Conservation (phyloP, 495 filamentous ascomycete genomes). For the Penicillium dipodomyicola region DNA sequence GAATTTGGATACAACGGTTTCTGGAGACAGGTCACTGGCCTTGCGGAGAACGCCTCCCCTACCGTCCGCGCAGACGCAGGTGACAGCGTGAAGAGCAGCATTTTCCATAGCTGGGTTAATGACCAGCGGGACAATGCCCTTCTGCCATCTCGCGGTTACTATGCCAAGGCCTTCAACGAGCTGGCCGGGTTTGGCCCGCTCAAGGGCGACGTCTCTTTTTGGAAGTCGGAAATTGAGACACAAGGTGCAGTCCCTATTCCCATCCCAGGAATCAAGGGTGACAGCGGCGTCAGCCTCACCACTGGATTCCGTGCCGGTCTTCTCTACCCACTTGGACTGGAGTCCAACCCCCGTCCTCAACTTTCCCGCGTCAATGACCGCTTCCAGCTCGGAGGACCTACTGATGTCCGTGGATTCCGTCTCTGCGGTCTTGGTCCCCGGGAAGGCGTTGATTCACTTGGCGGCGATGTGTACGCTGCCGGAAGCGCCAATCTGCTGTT, state of each 20-base stretch:
- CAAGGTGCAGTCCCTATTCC: slow-evolving; percentile 70
- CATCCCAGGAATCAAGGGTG: slow-evolving; percentile 60
- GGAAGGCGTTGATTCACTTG: slow-evolving; percentile 79
- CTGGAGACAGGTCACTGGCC: slow-evolving; percentile 85
- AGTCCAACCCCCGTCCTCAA: slow-evolving; percentile 47
- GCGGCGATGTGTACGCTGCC: slow-evolving; percentile 88
- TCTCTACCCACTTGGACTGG: slow-evolving; percentile 60
- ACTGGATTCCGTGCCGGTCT: slow-evolving; percentile 62
- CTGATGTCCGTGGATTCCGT: slow-evolving; percentile 91
- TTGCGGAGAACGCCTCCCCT: slow-evolving; percentile 70
- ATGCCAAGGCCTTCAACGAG: slow-evolving; percentile 72
- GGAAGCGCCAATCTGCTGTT: slow-evolving; percentile 79
- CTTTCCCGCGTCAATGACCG: slow-evolving; percentile 88
- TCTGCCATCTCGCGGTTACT: slow-evolving; percentile 76
- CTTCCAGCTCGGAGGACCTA: slow-evolving; percentile 91
- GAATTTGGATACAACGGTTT: slow-evolving; percentile 74
- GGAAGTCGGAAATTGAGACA: slow-evolving; percentile 80
- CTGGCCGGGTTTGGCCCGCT: slow-evolving; percentile 83
- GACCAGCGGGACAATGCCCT: slow-evolving; percentile 79
- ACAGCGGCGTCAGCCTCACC: slow-evolving; percentile 72
- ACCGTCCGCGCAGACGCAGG: slow-evolving; percentile 82
- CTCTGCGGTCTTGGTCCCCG: slow-evolving; percentile 83
- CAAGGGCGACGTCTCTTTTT: slow-evolving; percentile 86
- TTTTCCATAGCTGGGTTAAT: slow-evolving; percentile 75
- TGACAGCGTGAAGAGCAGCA: slow-evolving; percentile 82